phyloP scores from a whole-genome alignment of 306 rosid species.

The Styphnolobium japonicum region DNA sequence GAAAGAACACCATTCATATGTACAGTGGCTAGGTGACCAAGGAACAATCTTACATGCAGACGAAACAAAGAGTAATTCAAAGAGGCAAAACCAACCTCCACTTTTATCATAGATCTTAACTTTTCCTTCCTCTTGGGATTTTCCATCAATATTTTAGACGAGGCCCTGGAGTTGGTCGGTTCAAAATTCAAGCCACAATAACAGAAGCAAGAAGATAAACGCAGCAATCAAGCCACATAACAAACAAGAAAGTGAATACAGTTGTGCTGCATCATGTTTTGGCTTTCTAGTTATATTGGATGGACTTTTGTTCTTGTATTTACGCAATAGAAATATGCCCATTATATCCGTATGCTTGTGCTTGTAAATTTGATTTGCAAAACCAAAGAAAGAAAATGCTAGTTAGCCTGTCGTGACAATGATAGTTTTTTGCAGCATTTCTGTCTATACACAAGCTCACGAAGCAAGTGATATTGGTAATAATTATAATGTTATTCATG shows the following conservation, averaged over 20 bases:
- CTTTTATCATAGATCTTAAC: background rate
- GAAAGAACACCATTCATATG: slow-evolving; percentile 2
- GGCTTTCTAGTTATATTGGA: slow-evolving; percentile 18
- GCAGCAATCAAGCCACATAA: background rate
- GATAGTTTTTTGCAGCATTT: slow-evolving; percentile 22
- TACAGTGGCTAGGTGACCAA: slow-evolving; percentile 17
- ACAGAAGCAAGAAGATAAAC: background rate
- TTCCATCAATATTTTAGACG: slow-evolving; percentile 7
- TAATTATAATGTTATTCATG: too few species aligned
- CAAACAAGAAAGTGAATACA: slow-evolving; percentile 15
- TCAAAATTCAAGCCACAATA: slow-evolving; percentile 18
- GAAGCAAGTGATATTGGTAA: too few species aligned
- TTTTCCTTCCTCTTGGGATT: background rate
- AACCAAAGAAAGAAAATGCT: slow-evolving; percentile 25
- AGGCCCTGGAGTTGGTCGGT: background rate
- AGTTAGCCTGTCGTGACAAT: slow-evolving; percentile 20
- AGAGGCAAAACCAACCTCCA: background rate
- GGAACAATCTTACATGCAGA: slow-evolving; percentile 20
- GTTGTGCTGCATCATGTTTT: background rate
- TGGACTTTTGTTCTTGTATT: slow-evolving; percentile 10
- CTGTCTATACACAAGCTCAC: slow-evolving; percentile 11
- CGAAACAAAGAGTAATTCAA: background rate
- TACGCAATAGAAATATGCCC: slow-evolving; percentile 15
- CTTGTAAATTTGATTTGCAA: slow-evolving; percentile 28
- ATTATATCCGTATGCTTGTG: slow-evolving; percentile 18